Base-by-base conservation (phyloP, 345 rosid species). In the Ceriops tagal region DNA sequence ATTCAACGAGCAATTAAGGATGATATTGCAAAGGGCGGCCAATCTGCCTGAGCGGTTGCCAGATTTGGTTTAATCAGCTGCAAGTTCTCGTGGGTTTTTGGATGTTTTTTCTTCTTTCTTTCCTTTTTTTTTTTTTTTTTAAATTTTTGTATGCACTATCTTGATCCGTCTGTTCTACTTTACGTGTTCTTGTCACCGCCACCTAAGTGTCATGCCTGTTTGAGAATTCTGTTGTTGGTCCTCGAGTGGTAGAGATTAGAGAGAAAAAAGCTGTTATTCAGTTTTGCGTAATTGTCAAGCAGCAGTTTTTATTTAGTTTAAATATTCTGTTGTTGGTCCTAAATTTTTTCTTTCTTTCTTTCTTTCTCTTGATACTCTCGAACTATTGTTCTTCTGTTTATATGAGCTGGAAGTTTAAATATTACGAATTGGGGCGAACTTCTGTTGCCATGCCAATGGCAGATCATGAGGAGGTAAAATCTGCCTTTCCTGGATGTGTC, bases 1-100 rank as follows among this genome's bases (percentile, higher is more conserved):
- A 88, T 90, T 72, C 89, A 85, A 75, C 72, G 67, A 56, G 86
- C 86, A 21, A 90, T 90, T 55, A 82, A 77, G 73, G 69, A 61
- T 65, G 93, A 90, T 62, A 75, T 88, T 68, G 81, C 78, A 5
- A 65, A 43, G 21, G 84, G 87, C 20, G 78, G 83, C 55, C 80
- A 71, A 70, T 78, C 79, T 71, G 60, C 76, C 51, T 87, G 81
- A 84, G 83, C 47, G 62, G 62, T 64, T 61, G 49, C 73, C 5
- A 34, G 49, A 39, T n/a, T 21, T 37, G 52, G 10, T 66, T 26
- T 28, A 22, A 15, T 22, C 18, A 27, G 31, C 26, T 70, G 65
- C 59, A 64, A 58, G 74, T 61, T 58, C 62, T 58, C 47, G 6
- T 3, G 5, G 34, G 46, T 60, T 61, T 2, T 57, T 15, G 5